Conservation (phyloP, 1,284 basidiomycete genomes). For the Takashimella koratensis region DNA sequence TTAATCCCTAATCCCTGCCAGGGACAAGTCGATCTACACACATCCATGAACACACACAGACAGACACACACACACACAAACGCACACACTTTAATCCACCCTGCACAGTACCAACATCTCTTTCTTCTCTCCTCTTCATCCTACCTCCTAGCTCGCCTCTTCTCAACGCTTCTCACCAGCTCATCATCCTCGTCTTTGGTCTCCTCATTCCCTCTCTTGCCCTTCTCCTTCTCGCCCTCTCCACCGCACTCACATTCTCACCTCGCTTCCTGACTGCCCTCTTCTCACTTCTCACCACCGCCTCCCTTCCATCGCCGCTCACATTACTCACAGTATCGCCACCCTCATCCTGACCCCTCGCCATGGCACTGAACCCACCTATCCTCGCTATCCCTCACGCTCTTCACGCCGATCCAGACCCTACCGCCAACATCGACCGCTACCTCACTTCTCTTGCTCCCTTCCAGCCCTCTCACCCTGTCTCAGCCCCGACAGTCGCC, state of each 20-base stretch:
- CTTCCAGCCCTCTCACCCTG: not conserved
- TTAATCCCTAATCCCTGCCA: too few species aligned
- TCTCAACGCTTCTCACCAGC: not conserved
- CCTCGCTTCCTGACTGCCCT: not conserved
- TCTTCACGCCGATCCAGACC: slow-evolving; percentile 52
- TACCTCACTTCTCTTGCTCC: not conserved
- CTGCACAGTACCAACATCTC: not conserved
- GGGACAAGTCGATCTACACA: too few species aligned
- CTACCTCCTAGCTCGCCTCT: not conserved
- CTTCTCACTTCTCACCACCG: not conserved
- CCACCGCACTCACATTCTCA: not conserved
- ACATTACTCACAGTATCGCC: slow-evolving; percentile 54
- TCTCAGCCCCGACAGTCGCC: too few species aligned
- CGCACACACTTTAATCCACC: too few species aligned
- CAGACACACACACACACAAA: not conserved
- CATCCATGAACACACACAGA: too few species aligned
- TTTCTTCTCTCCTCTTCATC: not conserved
- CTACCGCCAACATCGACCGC: not conserved
- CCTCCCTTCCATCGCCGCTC: not conserved
- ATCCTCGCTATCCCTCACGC: slow-evolving; percentile 61
- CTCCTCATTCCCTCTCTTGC: too few species aligned
- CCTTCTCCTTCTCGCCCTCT: not conserved
- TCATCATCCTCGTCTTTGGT: slow-evolving; percentile 1
- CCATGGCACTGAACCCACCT: slow-evolving; percentile 23
- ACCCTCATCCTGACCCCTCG: not conserved